A percentile compares a stretch with the other conserved stretches of the same genome.
phyloP scores from a whole-genome alignment of 83 land plant species.

The Thuja plicata region DNA sequence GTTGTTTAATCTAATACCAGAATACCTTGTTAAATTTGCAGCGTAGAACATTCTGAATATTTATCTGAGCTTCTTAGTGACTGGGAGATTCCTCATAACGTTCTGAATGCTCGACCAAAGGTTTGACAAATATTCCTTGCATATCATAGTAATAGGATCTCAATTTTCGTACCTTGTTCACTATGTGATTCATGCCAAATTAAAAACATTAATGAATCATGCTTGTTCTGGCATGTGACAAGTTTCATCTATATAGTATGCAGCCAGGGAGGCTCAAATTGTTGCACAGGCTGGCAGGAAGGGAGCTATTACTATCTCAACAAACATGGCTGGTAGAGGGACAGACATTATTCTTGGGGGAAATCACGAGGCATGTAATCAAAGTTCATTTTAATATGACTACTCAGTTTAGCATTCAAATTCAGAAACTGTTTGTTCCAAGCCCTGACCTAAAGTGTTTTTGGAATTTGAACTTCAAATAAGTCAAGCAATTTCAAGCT shows the following conservation, averaged over 20 bases:
- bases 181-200: slow-evolving; percentile 1
- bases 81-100: slow-evolving; percentile 88
- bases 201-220: background rate
- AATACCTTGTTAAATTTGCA: slow-evolving; percentile 33
- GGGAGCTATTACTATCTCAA: slow-evolving; percentile 90
- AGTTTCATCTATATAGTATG: slow-evolving; percentile 57
- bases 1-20: background rate
- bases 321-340: slow-evolving; percentile 99
- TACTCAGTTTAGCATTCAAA: too few species aligned
- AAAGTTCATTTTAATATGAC: background rate
- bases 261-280: slow-evolving; percentile 96
- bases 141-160: background rate
- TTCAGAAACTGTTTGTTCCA: too few species aligned
- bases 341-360: slow-evolving; percentile 99
- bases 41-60: slow-evolving; percentile 96
- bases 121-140: slow-evolving; percentile 27
- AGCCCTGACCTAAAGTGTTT: too few species aligned
- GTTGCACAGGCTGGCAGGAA: slow-evolving; percentile 99
- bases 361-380: slow-evolving; percentile 77
- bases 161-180: slow-evolving; percentile 2
- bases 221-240: background rate
- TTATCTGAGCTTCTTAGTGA: slow-evolving; percentile 83
- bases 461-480: too few species aligned
- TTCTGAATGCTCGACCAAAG: slow-evolving; percentile 99
- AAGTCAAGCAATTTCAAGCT: too few species aligned